Evolutionary conservation across 2,329 filamentous ascomycete species (phyloP).

Genomic region (Capronia coronata): DNA sequence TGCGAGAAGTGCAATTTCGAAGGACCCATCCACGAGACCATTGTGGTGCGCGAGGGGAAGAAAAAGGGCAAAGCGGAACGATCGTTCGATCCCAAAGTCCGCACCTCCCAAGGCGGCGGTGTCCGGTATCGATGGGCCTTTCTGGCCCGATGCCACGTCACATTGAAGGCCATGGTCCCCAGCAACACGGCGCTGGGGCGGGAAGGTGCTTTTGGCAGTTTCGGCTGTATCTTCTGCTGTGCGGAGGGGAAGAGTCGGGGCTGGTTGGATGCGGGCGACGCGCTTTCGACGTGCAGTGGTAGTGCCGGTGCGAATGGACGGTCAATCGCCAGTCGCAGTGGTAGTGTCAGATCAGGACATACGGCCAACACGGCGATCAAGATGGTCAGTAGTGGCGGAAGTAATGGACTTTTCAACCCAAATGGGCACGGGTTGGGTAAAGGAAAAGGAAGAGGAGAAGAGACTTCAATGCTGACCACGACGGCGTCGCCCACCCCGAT

Average conservation of each 20-base stretch:
- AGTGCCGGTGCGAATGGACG: not conserved
- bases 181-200: slow-evolving; percentile 24
- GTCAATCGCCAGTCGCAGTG: slow-evolving; percentile 9
- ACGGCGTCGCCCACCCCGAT: slow-evolving; percentile 31
- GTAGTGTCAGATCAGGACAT: slow-evolving; percentile 9
- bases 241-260: slow-evolving; percentile 33
- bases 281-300: not conserved
- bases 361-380: slow-evolving; percentile 8
- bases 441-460: not conserved
- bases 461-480: too few relatives aligned
- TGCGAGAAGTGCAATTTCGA: slow-evolving; percentile 42
- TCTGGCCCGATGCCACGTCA: slow-evolving; percentile 43
- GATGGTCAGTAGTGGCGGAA: not conserved
- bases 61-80: slow-evolving; percentile 24
- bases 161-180: slow-evolving; percentile 28
- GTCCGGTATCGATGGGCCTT: slow-evolving; percentile 44
- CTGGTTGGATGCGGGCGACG: slow-evolving; percentile 10
- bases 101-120: slow-evolving; percentile 28
- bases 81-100: slow-evolving; percentile 31
- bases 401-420: too few relatives aligned
- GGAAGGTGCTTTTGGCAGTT: slow-evolving; percentile 30
- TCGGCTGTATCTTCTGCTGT: slow-evolving; percentile 45
- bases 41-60: slow-evolving; percentile 18
- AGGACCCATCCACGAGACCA: slow-evolving; percentile 30
- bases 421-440: too few relatives aligned